Percentiles rank a stretch among this genome's conserved stretches.
These are phyloP conservation scores for Apostasia shenzhenica DNA, from an alignment of 106 monocot genomes.

Conservation along the genomic window DNA sequence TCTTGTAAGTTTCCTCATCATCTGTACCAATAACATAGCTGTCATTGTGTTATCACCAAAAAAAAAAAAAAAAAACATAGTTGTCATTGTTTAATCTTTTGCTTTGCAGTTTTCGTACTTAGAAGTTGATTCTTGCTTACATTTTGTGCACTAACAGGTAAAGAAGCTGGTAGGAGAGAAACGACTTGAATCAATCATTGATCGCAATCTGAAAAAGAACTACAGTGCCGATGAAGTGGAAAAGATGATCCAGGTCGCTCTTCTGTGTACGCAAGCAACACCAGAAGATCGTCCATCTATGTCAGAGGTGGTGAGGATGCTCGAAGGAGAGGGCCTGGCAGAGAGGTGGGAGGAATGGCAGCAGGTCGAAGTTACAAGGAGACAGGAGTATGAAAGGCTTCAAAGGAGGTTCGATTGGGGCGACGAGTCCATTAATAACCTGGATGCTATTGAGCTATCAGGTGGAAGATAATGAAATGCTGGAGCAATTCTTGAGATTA, in stretches of 20 bases:
- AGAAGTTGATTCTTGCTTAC: neutral
- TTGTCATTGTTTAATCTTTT: neutral
- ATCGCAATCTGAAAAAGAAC: conserved; percentile 36
- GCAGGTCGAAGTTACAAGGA: conserved; percentile 41
- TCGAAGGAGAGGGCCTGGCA: conserved; percentile 68
- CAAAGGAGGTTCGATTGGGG: conserved; percentile 63
- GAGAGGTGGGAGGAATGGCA: conserved; percentile 84
- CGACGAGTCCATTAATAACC: conserved; percentile 47
- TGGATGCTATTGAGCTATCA: conserved; percentile 61
- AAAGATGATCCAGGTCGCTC: conserved; percentile 67
- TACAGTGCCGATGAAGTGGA: conserved; percentile 47
- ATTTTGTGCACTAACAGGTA: conserved; percentile 22
- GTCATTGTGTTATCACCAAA: too few relatives aligned
- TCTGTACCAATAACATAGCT: too few relatives aligned
- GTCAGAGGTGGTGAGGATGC: conserved; percentile 76
- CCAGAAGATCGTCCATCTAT: conserved; percentile 65
- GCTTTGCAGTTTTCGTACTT: neutral
- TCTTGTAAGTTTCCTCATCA: too few relatives aligned
- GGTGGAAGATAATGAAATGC: conserved; percentile 33
- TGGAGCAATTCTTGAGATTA: too few relatives aligned
- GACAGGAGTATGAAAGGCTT: conserved; percentile 45
- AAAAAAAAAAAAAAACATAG: neutral
- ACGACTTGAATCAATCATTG: conserved; percentile 41
- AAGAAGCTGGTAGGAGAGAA: conserved; percentile 55
- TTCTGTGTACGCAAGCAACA: conserved; percentile 61